Evolutionary conservation across 306 rosid species (phyloP).

Genomic region (Cucurbita pepo): DNA sequence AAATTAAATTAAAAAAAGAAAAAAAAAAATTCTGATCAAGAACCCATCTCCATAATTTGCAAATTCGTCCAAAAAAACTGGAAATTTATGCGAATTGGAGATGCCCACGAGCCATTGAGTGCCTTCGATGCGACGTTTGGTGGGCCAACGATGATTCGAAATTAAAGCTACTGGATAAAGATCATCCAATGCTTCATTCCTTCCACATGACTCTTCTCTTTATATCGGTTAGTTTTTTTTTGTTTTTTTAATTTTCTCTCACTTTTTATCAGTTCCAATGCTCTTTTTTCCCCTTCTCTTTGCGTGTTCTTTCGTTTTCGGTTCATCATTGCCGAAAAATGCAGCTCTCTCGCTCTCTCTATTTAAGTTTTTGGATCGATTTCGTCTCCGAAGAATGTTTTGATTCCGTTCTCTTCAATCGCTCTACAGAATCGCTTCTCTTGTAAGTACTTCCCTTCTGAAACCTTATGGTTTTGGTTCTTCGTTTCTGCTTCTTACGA

Average conservation of each 20-base stretch:
- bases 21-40: too few relatives aligned
- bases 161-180: conserved; percentile 26
- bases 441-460: background rate
- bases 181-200: conserved; percentile 17
- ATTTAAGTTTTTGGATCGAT: conserved; percentile 6
- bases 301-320: background rate
- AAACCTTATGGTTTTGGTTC: too few relatives aligned
- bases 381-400: conserved; percentile 3
- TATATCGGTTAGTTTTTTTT: conserved; percentile 8
- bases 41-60: background rate
- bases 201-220: conserved; percentile 8
- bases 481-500: background rate
- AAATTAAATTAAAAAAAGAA: too few relatives aligned
- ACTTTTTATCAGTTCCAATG: conserved; percentile 2
- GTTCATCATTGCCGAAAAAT: conserved; percentile 8
- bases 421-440: background rate
- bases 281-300: background rate
- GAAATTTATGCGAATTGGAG: background rate
- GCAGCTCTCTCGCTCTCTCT: background rate
- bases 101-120: background rate
- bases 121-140: background rate
- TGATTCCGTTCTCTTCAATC: background rate
- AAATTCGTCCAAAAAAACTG: background rate
- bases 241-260: background rate
- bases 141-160: conserved; percentile 19